These are phyloP conservation scores for Kregervanrija pseudodelftensis DNA, from an alignment of 805 yeast species.

Conservation along the genomic window DNA sequence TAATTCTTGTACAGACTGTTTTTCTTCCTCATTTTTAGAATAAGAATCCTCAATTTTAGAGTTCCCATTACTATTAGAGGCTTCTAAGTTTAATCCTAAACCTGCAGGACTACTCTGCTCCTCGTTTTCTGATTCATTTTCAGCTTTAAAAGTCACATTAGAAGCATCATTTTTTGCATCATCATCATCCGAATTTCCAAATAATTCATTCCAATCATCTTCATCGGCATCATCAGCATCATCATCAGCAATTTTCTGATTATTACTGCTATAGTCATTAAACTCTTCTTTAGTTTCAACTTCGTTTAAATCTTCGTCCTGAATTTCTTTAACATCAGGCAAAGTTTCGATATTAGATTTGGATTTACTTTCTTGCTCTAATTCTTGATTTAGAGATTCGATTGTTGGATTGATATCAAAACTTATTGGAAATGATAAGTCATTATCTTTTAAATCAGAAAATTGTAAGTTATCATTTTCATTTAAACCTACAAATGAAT, in stretches of 20 bases:
- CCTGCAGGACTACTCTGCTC: not conserved
- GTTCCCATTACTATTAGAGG: too few relatives aligned
- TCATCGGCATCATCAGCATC: slow-evolving; percentile 2
- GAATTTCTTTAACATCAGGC: not conserved
- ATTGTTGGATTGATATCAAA: slow-evolving; percentile 5
- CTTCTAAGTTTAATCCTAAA: too few relatives aligned
- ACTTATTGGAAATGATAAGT: slow-evolving; percentile 6
- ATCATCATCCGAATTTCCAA: slow-evolving; percentile 16
- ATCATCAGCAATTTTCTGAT: not conserved
- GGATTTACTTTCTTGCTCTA: slow-evolving; percentile 1
- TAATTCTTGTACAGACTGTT: not conserved
- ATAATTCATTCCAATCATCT: slow-evolving; percentile 25
- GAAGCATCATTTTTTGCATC: slow-evolving; percentile 8
- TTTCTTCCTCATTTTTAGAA: slow-evolving; percentile 4
- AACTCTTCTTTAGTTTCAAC: not conserved
- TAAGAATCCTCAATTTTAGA: too few relatives aligned
- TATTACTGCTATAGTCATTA: not conserved
- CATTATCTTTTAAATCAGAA: not conserved
- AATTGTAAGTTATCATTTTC: too few relatives aligned
- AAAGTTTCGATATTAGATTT: slow-evolving; percentile 4
- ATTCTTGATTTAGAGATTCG: slow-evolving; percentile 4
- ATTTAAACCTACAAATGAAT: not conserved
- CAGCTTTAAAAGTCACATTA: not conserved
- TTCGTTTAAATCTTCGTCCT: not conserved
- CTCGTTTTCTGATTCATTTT: slow-evolving; percentile 10